These are phyloP conservation scores for Chrysoporthe puriensis DNA, from an alignment of 2,329 filamentous ascomycete species.

Conservation along the genomic window DNA sequence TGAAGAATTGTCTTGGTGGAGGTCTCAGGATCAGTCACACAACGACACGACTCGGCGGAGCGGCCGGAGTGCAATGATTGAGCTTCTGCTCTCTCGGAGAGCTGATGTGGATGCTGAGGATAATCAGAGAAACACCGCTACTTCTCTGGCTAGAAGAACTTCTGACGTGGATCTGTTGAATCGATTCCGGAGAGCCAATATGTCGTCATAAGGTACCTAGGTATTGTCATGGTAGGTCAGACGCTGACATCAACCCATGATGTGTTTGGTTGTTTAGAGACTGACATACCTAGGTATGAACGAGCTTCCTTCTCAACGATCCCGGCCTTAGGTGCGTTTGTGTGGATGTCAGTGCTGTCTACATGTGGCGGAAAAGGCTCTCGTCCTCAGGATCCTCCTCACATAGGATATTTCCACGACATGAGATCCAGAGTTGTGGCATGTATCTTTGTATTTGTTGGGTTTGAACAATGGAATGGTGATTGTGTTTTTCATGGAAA, in stretches of 20 bases:
- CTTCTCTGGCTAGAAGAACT: background rate
- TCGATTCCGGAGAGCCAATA: background rate
- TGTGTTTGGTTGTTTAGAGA: no score
- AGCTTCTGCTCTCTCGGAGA: background rate
- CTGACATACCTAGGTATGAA: no score
- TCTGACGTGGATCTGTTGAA: background rate
- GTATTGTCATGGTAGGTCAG: no score
- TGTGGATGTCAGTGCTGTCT: no score
- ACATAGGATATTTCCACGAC: background rate
- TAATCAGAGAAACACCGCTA: background rate
- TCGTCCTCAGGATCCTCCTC: no score
- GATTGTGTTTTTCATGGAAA: background rate
- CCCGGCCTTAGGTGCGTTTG: no score
- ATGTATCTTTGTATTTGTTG: background rate
- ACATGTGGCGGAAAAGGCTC: no score
- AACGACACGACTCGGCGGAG: background rate
- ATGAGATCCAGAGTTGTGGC: background rate
- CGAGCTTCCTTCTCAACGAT: no score
- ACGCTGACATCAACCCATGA: no score
- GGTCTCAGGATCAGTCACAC: background rate
- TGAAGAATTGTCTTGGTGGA: background rate
- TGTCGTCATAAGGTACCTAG: no score
- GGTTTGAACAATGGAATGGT: no score
- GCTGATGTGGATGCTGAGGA: background rate
- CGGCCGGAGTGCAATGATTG: constrained; percentile 1